phyloP scores from a whole-genome alignment of 2,329 filamentous ascomycete species.

The Hysterium pulicare region DNA sequence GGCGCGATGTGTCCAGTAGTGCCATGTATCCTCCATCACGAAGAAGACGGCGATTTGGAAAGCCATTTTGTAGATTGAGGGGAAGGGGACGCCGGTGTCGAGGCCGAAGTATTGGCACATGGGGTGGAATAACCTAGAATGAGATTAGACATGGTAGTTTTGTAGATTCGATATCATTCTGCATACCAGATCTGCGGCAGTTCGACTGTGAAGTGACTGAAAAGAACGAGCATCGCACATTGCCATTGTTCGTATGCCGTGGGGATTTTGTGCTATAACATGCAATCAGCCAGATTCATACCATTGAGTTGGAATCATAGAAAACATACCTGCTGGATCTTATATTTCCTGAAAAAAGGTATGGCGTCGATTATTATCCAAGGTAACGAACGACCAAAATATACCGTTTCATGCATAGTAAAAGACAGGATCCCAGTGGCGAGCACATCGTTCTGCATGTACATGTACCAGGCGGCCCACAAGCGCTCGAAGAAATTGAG shows the following conservation, averaged over 20 bases:
- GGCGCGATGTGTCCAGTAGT: constrained; percentile 92
- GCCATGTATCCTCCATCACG: constrained; percentile 93
- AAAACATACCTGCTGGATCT: constrained; percentile 76
- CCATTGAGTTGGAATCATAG: background rate
- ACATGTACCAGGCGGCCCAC: constrained; percentile 96
- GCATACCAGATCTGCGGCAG: constrained; percentile 88
- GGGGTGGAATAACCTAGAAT: constrained; percentile 78
- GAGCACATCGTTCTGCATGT: constrained; percentile 95
- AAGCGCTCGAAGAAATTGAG: constrained; percentile 83
- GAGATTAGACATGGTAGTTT: constrained; percentile 4
- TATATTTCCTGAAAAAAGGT: constrained; percentile 86
- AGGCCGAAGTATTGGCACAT: constrained; percentile 91
- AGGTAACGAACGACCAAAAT: constrained; percentile 87
- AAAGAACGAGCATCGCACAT: constrained; percentile 86
- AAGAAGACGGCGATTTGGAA: constrained; percentile 93
- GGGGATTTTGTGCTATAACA: constrained; percentile 70
- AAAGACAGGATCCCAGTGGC: constrained; percentile 98
- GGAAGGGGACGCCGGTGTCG: constrained; percentile 85
- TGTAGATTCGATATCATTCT: background rate
- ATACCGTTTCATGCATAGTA: constrained; percentile 86
- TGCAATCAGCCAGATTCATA: constrained; percentile 14
- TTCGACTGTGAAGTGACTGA: constrained; percentile 97
- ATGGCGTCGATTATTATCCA: constrained; percentile 91
- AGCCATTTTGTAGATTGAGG: constrained; percentile 77
- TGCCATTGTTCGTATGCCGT: constrained; percentile 92